A percentile compares a stretch with the other conserved stretches of the same genome.
Evolutionary conservation across 352 stramenopile genomes (phyloP).

Genomic region (Pythium biforme): DNA sequence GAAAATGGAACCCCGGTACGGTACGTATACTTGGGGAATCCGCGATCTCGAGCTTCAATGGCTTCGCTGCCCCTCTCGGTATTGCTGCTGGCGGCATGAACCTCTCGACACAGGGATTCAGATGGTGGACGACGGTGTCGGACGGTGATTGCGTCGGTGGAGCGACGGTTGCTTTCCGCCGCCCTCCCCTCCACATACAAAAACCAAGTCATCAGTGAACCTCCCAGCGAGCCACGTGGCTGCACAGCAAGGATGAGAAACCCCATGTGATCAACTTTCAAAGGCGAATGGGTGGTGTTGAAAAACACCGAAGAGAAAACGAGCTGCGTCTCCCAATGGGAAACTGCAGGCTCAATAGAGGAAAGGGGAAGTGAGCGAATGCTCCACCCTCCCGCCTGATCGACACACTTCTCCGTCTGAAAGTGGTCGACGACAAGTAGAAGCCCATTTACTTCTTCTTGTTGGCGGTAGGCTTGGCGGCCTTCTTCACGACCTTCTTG

Average conservation of each 20-base stretch:
- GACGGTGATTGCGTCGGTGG: too few relatives aligned
- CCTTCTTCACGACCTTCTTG: slow-evolving; percentile 40
- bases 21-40: too few relatives aligned
- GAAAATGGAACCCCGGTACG: too few relatives aligned
- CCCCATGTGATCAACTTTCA: slow-evolving; percentile 17
- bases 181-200: not conserved
- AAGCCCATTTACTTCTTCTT: slow-evolving; percentile 46
- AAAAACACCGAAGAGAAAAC: slow-evolving; percentile 79
- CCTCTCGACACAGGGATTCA: too few relatives aligned
- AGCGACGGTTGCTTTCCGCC: too few relatives aligned
- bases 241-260: not conserved
- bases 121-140: too few relatives aligned
- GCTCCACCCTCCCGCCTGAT: not conserved
- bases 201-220: not conserved
- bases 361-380: not conserved
- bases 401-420: not conserved
- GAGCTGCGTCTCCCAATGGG: not conserved
- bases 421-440: not conserved
- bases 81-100: too few relatives aligned
- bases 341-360: not conserved
- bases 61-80: too few relatives aligned
- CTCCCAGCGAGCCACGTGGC: not conserved
- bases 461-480: slow-evolving; percentile 36
- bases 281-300: slow-evolving; percentile 70
- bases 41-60: too few relatives aligned